phyloP scores from a whole-genome alignment of 306 rosid genomes.

The Pterocarpus santalinus region DNA sequence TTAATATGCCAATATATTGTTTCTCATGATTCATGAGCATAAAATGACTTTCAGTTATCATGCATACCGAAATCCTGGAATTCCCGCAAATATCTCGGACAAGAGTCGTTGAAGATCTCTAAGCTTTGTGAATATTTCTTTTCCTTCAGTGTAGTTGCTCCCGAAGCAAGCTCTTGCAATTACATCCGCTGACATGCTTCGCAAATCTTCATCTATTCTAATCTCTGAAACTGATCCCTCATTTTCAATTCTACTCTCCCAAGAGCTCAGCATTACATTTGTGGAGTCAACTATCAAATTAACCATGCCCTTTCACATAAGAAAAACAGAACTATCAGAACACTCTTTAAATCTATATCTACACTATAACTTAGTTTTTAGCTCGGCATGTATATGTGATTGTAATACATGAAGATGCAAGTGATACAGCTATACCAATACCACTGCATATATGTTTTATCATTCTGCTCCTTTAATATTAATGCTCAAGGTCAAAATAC shows the following conservation, averaged over 20 bases:
- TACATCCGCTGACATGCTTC: conserved; percentile 70
- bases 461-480: background rate
- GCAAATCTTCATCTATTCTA: conserved; percentile 59
- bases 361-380: background rate
- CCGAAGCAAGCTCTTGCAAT: conserved; percentile 78
- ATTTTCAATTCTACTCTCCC: conserved; percentile 64
- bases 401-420: background rate
- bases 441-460: background rate
- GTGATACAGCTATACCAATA: background rate
- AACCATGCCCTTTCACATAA: conserved; percentile 65
- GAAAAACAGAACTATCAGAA: background rate
- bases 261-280: conserved; percentile 49
- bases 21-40: background rate
- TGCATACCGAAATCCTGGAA: conserved; percentile 71
- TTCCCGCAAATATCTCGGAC: conserved; percentile 53
- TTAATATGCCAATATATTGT: background rate
- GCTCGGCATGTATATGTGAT: background rate
- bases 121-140: conserved; percentile 69
- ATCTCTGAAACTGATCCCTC: conserved; percentile 59
- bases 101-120: conserved; percentile 64
- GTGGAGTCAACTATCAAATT: conserved; percentile 70
- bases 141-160: conserved; percentile 68
- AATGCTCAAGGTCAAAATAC: background rate
- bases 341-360: background rate
- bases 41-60: background rate